phyloP scores from a whole-genome alignment of 257 asterid genomes.

The Ajuga chamaepitys region DNA sequence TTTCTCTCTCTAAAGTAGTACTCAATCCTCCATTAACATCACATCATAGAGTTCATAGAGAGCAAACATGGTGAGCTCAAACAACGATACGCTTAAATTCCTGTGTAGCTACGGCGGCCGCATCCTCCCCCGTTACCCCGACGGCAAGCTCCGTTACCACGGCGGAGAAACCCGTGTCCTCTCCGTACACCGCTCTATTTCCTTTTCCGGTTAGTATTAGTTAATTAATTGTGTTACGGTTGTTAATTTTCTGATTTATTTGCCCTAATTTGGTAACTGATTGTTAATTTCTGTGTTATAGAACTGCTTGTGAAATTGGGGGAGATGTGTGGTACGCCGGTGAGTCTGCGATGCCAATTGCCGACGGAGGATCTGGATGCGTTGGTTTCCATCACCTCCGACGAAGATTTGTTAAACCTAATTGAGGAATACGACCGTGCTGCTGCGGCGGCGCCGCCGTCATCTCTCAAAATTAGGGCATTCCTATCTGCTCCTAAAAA shows the following conservation, averaged over 20 bases:
- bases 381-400: slow-evolving; percentile 67
- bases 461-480: slow-evolving; percentile 65
- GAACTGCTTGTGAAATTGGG: slow-evolving; percentile 60
- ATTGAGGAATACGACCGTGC: slow-evolving; percentile 72
- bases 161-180: slow-evolving; percentile 92
- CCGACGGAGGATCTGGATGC: slow-evolving; percentile 87
- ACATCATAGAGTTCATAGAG: background rate
- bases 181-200: slow-evolving; percentile 64
- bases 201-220: slow-evolving; percentile 48
- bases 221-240: too few species aligned
- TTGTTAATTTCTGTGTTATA: slow-evolving; percentile 18
- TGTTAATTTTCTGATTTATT: background rate
- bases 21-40: background rate
- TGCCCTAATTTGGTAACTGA: too few species aligned
- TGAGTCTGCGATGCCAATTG: slow-evolving; percentile 60
- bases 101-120: slow-evolving; percentile 90
- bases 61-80: slow-evolving; percentile 36
- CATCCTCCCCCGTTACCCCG: slow-evolving; percentile 76
- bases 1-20: background rate
- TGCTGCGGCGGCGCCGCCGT: slow-evolving; percentile 20
- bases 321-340: slow-evolving; percentile 58
- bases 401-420: slow-evolving; percentile 69
- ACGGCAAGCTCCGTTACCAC: slow-evolving; percentile 83
- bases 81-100: slow-evolving; percentile 27
- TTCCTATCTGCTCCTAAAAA: slow-evolving; percentile 59